Base-by-base conservation (phyloP, 768 basidiomycete genomes). In the Kwoniella dejecticola region DNA sequence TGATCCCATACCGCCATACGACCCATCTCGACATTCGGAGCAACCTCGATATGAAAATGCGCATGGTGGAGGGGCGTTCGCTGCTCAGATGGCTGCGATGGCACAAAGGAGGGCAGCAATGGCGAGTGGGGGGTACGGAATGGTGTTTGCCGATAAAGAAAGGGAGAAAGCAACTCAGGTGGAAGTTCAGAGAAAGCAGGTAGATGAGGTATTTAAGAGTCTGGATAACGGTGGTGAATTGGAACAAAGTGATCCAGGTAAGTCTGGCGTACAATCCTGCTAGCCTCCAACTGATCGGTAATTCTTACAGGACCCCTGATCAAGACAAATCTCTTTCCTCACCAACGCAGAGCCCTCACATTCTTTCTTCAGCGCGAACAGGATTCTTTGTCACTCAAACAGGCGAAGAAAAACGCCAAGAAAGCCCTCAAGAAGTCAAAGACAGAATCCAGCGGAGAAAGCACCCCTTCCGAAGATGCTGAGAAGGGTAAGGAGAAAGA, bases 341-440 rank as follows among this genome's bases (percentile, higher is more conserved):
- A 99, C 82, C 96, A 99, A 81, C 95, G 93, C 81, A 95, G 95
- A 79, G 96, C 95, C 23, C 83, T 99, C 19, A 92, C 95, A 1
- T 99, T 99, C 80, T 82, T 99, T 50, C 83, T 97, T 19, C 91
- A 96, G 72, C 85, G 96, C 27, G 82, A 75, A 87, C 89, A 75
- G n/a, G 79, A 80, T 49, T 52, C 52, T 24, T 69, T 71, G 29
- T 62, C 63, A 40, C 57, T 78, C 24, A 78, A 76, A 59, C 60
- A 67, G 29, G 71, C 73, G 5, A 62, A 68, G 44, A 72, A 73
- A 49, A 60, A 75, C 62, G 50, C 67, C 31, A 64, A 70, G 17
- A 69, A 75, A 52, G 36, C 41, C 29, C n/a, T 66, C 52, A 57
- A 57, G 29, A 70, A 67, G 56, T 38, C 24, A 17, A 66, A 49